Base-by-base conservation (phyloP, 1,139 yeast genomes). In the Kurtzmaniella quercitrusa region DNA sequence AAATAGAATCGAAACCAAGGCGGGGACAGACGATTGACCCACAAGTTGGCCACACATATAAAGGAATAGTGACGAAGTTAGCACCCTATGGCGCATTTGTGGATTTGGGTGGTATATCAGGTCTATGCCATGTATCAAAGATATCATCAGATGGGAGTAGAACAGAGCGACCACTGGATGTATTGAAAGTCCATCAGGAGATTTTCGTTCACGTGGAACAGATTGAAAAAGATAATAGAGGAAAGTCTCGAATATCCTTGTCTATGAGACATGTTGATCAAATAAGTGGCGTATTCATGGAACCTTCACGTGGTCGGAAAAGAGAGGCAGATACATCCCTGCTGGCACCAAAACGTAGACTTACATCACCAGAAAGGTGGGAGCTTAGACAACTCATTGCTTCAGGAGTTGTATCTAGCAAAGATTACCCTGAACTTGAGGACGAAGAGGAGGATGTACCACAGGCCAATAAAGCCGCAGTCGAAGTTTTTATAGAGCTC, bases 281-380 rank as follows among this genome's bases (percentile, higher is more conserved):
- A 55, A 50, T 46, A 1, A 78, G 84, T 0, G 96, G 96, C 0
- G 56, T 65, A 38, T 81, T 71, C 38, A 45, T 52, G 60, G 32
- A 39, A 52, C 41, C 12, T 45, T 35, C 22, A 33, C 41, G 42
- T 7, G 40, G 17, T 20, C 30, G 38, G 33, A 14, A 36, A 21
- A n/a, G 19, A 5, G 36, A 33, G 8, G 18, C 5, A 6, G 38
- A 16, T 5, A 5, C 37, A 34, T 7, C 30, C 12, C 6, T 11
- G n/a, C 30, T 11, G 37, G 11, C 23, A 7, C 18, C 39, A 44
- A 61, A 68, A 44, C 71, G 81, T 51, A 66, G 88, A 41, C 60
- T 84, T 33, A 83, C 94, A 0, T 84, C 95, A 0, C 95, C 95
- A 1, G 98, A 91, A 59, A 65, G 91, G 45, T 91, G 96, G 96